These are phyloP conservation scores for Cladophialophora yegresii DNA, from an alignment of 2,329 filamentous ascomycete genomes.

Conservation along the genomic window DNA sequence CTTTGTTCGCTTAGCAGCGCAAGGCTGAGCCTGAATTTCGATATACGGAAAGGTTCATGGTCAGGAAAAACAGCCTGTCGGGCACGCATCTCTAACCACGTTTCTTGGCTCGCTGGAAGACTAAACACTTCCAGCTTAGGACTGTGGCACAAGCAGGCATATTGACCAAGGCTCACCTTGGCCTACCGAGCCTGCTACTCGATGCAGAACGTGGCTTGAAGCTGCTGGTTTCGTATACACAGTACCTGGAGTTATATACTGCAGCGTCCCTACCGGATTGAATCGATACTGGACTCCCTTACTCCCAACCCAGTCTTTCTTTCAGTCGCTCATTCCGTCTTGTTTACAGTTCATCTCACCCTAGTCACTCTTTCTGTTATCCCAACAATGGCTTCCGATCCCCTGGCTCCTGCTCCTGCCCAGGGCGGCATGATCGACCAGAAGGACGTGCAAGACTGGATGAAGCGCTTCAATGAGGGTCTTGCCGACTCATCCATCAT, in stretches of 20 bases:
- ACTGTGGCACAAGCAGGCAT: slow-evolving; percentile 9
- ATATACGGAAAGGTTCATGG: neutral
- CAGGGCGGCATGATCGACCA: slow-evolving; percentile 22
- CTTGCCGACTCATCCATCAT: slow-evolving; percentile 23
- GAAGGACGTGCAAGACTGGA: slow-evolving; percentile 24
- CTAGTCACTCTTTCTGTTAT: slow-evolving; percentile 20
- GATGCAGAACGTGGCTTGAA: neutral
- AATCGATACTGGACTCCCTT: neutral
- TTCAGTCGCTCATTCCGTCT: neutral
- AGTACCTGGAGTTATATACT: slow-evolving; percentile 2
- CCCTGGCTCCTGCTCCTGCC: slow-evolving; percentile 4
- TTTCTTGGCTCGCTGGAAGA: neutral
- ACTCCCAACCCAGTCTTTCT: neutral
- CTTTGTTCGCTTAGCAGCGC: slow-evolving; percentile 8
- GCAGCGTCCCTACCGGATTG: neutral
- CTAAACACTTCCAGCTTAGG: slow-evolving; percentile 1
- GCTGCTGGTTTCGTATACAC: neutral
- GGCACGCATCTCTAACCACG: neutral
- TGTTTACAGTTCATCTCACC: slow-evolving; percentile 34
- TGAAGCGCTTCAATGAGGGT: slow-evolving; percentile 27
- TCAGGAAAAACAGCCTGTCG: slow-evolving; percentile 8
- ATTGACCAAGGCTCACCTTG: slow-evolving; percentile 3
- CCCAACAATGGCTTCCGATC: slow-evolving; percentile 10
- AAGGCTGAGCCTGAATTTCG: slow-evolving; percentile 2
- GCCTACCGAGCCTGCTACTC: neutral